Percentiles rank a stretch among this genome's conserved stretches.
Evolutionary conservation across 768 basidiomycete genomes (phyloP).

Genomic region (Pleurotus tuber-regium): DNA sequence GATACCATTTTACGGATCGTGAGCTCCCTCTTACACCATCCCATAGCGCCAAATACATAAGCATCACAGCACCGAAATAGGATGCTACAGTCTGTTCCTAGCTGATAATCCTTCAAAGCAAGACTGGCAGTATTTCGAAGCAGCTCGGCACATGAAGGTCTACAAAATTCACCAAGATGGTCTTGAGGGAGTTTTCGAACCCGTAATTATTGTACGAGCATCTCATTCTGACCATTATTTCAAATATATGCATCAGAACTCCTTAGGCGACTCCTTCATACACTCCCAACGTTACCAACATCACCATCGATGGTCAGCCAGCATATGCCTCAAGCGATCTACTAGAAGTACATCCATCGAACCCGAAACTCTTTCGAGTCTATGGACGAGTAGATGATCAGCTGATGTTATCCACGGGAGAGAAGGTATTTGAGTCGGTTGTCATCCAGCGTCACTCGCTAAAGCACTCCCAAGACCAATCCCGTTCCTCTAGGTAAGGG

Average conservation of each 20-base stretch:
- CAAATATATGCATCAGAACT: background rate
- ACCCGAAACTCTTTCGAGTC: slow-evolving; percentile 24
- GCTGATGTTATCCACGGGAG: slow-evolving; percentile 34
- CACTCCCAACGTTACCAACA: background rate
- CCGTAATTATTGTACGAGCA: slow-evolving; percentile 9
- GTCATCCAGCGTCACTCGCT: background rate
- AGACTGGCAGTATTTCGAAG: slow-evolving; percentile 13
- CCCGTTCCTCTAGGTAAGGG: background rate
- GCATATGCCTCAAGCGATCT: slow-evolving; percentile 32
- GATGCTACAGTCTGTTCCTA: background rate
- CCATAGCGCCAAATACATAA: no score
- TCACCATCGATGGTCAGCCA: background rate
- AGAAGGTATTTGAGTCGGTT: slow-evolving; percentile 25
- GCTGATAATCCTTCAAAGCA: slow-evolving; percentile 5
- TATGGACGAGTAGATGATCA: slow-evolving; percentile 38
- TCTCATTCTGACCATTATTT: background rate
- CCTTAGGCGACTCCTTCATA: background rate
- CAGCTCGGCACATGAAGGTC: background rate
- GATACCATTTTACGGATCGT: slow-evolving; percentile 10
- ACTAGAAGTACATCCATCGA: slow-evolving; percentile 30
- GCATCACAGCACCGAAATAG: slow-evolving; percentile 14
- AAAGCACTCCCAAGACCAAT: background rate
- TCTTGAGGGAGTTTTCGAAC: slow-evolving; percentile 10
- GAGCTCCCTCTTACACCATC: no score
- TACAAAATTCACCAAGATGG: background rate